phyloP scores from a whole-genome alignment of 257 asterid genomes.

The Verbascum thapsus region DNA sequence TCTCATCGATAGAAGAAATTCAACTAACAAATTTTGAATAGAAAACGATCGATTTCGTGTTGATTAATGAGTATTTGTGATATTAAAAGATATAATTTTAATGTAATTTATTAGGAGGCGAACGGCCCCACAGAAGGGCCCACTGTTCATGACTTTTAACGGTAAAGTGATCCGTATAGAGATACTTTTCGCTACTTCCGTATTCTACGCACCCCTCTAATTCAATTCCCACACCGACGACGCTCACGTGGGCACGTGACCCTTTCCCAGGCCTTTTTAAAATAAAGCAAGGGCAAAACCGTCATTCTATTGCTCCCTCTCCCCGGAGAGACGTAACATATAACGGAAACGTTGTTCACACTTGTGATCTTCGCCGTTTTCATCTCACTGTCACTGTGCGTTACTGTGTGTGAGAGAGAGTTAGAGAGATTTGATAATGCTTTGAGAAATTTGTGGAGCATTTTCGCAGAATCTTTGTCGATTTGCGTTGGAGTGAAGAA shows the following conservation, averaged over 20 bases:
- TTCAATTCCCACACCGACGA: constrained; percentile 16
- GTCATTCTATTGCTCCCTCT: constrained; percentile 17
- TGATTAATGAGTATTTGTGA: too few species aligned
- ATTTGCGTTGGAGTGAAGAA: too few species aligned
- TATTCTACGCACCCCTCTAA: constrained; percentile 28
- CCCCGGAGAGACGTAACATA: constrained; percentile 16
- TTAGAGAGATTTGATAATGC: constrained; percentile 12
- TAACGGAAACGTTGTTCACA: constrained; percentile 40
- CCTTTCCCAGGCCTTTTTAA: constrained; percentile 33
- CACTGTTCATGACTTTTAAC: neutral
- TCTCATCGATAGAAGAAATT: too few species aligned
- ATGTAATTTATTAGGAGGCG: too few species aligned
- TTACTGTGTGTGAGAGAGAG: constrained; percentile 6
- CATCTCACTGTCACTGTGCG: constrained; percentile 24
- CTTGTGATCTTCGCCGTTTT: constrained; percentile 35
- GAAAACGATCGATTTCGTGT: too few species aligned
- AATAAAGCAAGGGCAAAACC: constrained; percentile 34
- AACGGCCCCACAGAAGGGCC: neutral
- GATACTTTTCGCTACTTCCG: constrained; percentile 27
- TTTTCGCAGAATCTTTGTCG: constrained; percentile 3
- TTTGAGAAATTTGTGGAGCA: neutral
- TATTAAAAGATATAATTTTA: too few species aligned
- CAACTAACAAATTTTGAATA: too few species aligned
- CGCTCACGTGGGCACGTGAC: constrained; percentile 52
- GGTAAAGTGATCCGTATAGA: constrained; percentile 23